phyloP scores from a whole-genome alignment of 176 grass and related monocot genomes.

The Elymus sibiricus region DNA sequence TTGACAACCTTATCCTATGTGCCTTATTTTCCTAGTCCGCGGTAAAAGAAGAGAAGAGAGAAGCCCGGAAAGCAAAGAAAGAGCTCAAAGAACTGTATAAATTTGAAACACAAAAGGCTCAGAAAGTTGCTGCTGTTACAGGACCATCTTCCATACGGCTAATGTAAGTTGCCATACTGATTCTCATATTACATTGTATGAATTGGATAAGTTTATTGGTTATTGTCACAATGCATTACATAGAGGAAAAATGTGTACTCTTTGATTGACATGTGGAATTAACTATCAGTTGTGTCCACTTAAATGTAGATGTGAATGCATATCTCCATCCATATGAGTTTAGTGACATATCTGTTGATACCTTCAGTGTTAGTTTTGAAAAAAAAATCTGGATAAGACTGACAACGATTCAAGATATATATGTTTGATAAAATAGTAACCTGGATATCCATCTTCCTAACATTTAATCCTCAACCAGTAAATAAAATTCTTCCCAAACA shows the following conservation, averaged over 20 bases:
- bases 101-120: conserved; percentile 79
- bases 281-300: background rate
- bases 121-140: conserved; percentile 79
- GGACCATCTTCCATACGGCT: conserved; percentile 82
- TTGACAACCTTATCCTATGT: conserved; percentile 8
- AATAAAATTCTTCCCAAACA: background rate
- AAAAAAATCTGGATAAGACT: no score
- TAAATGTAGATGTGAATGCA: background rate
- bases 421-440: background rate
- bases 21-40: conserved; percentile 34
- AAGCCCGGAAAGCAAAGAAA: conserved; percentile 87
- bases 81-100: conserved; percentile 90
- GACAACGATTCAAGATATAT: background rate
- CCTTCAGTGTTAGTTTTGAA: background rate
- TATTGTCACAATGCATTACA: background rate
- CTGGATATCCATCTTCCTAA: background rate
- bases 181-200: background rate
- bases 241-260: background rate
- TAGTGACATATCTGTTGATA: background rate
- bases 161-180: conserved; percentile 39
- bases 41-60: conserved; percentile 79
- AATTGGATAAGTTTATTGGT: background rate
- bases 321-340: background rate
- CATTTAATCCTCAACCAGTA: background rate
- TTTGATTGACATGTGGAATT: background rate